Base-by-base conservation (phyloP, 176 grass and related monocot species). In the Zoysia japonica region DNA sequence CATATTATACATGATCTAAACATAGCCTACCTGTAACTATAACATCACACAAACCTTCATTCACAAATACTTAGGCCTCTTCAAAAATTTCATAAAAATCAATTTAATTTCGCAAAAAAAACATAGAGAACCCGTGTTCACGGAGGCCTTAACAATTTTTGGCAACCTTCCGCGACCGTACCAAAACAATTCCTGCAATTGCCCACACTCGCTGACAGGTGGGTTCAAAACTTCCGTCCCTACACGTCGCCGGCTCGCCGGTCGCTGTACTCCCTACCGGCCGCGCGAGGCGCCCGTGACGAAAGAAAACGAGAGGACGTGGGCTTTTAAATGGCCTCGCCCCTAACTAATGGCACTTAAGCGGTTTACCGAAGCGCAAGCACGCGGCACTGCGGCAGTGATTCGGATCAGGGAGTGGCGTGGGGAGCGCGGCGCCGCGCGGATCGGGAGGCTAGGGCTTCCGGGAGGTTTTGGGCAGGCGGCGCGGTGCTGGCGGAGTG, bases 241-340 rank as follows among this genome's bases (percentile, higher is more conserved):
- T n/a, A 43, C 61, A 2, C 14, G 68, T 68, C 86, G 76, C 0
- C 2, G 0, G 2, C 8, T 10, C 43, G 1, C 8, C 17, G 2
- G 13, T 57, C 12, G 40, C 66, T 48, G 57, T 48, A 4, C 50
- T 1, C 61, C 75, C 71, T 84, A 65, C 65, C 77, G 64, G 20
- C 71, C 87, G 81, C 82, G 82, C 82, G 77, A 85, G 87, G 82
- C 87, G 77, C 72, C 77, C 40, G 15, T 53, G 51, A 46, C 42
- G 82, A 76, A 65, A 75, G 82, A 80, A 76, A 84, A 57, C 71
- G 56, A 50, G 55, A 55, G 65, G 55, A 39, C 17, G 68, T 37
- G 80, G 55, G 87, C 87, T 89, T 89, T 84, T 84, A 81, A 89
- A 85, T 75, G 65, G 81, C 76, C 35, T 57, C 85, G 86, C 63